Evolutionary conservation across 306 rosid genomes (phyloP).

Genomic region (Dalbergia oliveri): DNA sequence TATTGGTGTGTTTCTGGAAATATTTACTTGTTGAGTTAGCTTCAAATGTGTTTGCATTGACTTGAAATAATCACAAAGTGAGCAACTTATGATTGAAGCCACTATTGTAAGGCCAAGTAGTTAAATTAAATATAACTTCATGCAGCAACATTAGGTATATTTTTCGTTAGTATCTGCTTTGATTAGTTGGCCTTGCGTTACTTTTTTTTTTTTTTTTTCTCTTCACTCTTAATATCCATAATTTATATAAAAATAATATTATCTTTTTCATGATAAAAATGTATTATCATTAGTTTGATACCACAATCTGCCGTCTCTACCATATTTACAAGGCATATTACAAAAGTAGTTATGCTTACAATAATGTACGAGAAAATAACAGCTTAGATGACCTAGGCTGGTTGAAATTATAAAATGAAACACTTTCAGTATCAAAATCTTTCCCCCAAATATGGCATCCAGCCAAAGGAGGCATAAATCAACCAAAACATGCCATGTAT

Average conservation of each 20-base stretch:
- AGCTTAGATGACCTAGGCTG: not conserved
- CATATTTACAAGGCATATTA: not conserved
- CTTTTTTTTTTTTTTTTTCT: no score
- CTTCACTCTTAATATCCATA: no score
- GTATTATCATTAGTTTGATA: not conserved
- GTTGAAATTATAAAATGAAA: not conserved
- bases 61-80: not conserved
- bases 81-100: not conserved
- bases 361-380: not conserved
- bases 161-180: no score
- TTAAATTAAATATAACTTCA: no score
- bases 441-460: conserved; percentile 26
- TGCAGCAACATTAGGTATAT: no score
- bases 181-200: no score
- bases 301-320: not conserved
- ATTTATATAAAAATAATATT: no score
- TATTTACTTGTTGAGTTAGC: not conserved
- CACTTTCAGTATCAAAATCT: conserved; percentile 14
- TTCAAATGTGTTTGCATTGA: not conserved
- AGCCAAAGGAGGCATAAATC: conserved; percentile 9
- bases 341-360: conserved; percentile 13
- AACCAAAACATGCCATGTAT: conserved; percentile 7
- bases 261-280: not conserved
- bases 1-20: not conserved
- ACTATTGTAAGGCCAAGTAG: no score